Evolutionary conservation across 345 rosid genomes (phyloP).

Genomic region (Citrus medica): DNA sequence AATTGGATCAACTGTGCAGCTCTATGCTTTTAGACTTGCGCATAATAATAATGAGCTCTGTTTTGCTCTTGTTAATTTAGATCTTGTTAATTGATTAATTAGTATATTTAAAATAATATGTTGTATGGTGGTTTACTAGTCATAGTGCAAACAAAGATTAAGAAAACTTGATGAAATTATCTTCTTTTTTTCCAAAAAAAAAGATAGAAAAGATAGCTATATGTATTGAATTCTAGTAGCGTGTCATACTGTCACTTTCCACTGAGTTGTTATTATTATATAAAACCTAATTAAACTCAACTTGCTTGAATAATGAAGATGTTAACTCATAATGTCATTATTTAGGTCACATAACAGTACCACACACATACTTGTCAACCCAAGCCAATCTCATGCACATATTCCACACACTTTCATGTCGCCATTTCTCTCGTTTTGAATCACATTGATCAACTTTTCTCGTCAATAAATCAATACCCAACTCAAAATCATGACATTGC

Average conservation of each 20-base stretch:
- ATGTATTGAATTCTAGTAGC: not conserved
- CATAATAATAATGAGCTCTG: not conserved
- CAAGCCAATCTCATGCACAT: not conserved
- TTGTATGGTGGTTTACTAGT: too few species aligned
- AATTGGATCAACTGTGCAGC: not conserved
- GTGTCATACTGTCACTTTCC: not conserved
- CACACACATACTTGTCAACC: not conserved
- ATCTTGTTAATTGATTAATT: not conserved
- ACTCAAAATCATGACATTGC: not conserved
- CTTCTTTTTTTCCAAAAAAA: too few species aligned
- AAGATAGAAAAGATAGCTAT: too few species aligned
- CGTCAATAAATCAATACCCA: not conserved
- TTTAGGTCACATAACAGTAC: not conserved
- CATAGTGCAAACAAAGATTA: too few species aligned
- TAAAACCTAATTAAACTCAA: not conserved
- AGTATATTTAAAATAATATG: too few species aligned
- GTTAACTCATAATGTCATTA: slow-evolving; percentile 2
- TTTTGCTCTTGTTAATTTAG: not conserved
- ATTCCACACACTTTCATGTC: not conserved
- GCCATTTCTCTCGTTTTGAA: not conserved
- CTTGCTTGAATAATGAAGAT: not conserved
- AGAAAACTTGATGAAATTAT: too few species aligned
- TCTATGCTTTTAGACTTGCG: not conserved
- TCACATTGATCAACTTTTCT: not conserved
- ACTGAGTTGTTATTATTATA: not conserved